Conservation (phyloP, 768 basidiomycete species). For the Hypholoma sublateritium region DNA sequence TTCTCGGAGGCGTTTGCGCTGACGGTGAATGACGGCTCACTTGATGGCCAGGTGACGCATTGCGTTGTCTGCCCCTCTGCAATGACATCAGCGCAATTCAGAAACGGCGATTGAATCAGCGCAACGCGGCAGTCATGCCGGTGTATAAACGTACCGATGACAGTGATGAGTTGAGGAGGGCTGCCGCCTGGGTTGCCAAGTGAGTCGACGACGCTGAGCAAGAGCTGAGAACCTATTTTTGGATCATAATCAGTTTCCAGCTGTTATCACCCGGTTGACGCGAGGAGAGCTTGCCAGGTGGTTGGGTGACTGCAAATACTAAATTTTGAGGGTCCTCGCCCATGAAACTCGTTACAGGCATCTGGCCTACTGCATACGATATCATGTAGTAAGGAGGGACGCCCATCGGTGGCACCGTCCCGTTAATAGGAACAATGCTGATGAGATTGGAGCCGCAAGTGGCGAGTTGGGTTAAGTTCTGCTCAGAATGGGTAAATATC, state of each 20-base stretch:
- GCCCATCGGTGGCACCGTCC: constrained; percentile 16
- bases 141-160: constrained; percentile 29
- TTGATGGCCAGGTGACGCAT: constrained; percentile 25
- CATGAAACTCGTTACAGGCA: constrained; percentile 31
- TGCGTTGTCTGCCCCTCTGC: constrained; percentile 29
- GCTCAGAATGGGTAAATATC: background rate
- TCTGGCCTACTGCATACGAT: constrained; percentile 36
- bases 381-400: constrained; percentile 42
- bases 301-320: constrained; percentile 38
- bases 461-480: constrained; percentile 2
- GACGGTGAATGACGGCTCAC: constrained; percentile 27
- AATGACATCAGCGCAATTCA: background rate
- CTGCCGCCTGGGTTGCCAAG: constrained; percentile 40
- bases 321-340: constrained; percentile 32
- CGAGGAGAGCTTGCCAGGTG: constrained; percentile 31
- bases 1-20: constrained; percentile 33
- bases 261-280: background rate
- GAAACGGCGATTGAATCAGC: background rate
- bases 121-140: background rate
- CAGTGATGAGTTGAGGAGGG: constrained; percentile 26
- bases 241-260: background rate
- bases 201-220: constrained; percentile 44
- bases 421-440: background rate
- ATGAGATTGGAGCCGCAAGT: constrained; percentile 7
- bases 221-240: constrained; percentile 36